Percentiles rank a stretch among this genome's conserved stretches.
Evolutionary conservation across 495 filamentous ascomycete species (phyloP).

Genomic region (Astrocystis sublimbata): DNA sequence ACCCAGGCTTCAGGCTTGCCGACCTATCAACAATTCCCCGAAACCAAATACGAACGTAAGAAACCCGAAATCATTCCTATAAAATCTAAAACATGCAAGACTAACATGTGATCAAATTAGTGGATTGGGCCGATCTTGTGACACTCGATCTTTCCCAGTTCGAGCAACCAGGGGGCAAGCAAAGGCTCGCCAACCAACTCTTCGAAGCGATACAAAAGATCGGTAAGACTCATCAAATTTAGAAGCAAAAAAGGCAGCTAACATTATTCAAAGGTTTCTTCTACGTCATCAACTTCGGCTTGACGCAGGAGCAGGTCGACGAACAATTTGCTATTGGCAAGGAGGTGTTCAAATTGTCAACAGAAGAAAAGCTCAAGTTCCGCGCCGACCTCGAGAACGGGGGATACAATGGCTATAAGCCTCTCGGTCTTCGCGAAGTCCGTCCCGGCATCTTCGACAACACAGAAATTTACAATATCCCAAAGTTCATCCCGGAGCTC

Average conservation of each 20-base stretch:
- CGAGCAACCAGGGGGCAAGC: conserved; percentile 54
- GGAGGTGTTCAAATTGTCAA: conserved; percentile 55
- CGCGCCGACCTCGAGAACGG: conserved; percentile 34
- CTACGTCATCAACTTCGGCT: conserved; percentile 61
- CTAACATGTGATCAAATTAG: conserved; percentile 25
- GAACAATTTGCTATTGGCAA: conserved; percentile 61
- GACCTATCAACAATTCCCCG: conserved; percentile 38
- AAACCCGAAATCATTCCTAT: background rate
- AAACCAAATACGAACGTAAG: conserved; percentile 43
- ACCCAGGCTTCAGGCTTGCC: conserved; percentile 27
- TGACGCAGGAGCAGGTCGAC: conserved; percentile 60
- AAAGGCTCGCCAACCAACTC: conserved; percentile 55
- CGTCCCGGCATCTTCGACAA: conserved; percentile 46
- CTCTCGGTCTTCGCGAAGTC: conserved; percentile 37
- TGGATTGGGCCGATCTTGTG: conserved; percentile 59
- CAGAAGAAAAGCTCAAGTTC: conserved; percentile 47
- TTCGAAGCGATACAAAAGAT: conserved; percentile 59
- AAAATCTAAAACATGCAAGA: conserved; percentile 2
- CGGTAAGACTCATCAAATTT: conserved; percentile 34
- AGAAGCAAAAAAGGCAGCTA: background rate
- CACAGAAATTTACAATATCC: conserved; percentile 55
- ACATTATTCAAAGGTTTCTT: conserved; percentile 45
- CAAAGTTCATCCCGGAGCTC: conserved; percentile 47
- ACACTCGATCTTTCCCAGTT: conserved; percentile 59
- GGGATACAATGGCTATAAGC: conserved; percentile 37